Base-by-base conservation (phyloP, 225 moss, liverwort and hornwort genomes). In the Ulota crispa region DNA sequence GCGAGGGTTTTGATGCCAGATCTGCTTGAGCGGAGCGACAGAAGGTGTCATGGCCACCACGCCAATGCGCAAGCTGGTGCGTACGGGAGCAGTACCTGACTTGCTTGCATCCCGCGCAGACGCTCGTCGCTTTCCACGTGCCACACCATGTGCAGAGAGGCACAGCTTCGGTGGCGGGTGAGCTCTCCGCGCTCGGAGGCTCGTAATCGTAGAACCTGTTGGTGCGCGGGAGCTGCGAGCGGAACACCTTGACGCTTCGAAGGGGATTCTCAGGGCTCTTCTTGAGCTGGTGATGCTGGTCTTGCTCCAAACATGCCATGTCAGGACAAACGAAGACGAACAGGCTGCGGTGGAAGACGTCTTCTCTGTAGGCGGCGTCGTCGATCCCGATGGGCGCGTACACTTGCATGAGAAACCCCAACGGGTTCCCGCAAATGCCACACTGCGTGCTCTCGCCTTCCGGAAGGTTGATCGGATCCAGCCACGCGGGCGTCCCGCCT, bases 31-130 rank as follows among this genome's bases (percentile, higher is more conserved):
- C 89, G 15, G 85, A 53, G 63, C 94, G 94, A 78, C 96, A 96
- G 30, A 86, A 87, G 1, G 88, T 37, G 61, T 93, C 93, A 75
- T 99, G 98, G 27, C 88, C 96, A 52, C 82, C 85, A 68, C 88
- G 89, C 98, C 98, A 99, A 76, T 99, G 94, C 54, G 89, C 88
- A 83, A 96, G 85, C 79, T 99, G 98, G 78, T 99, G 98, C 23
- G 65, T 47, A 34, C 90, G 88, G 26, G 90, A 91, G 81, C 98
- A 99, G 77, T 99, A 99, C 36, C 96, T 79, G 20, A 79, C 88
- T 83, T 93, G 87, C 78, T 88, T 92, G 83, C 98, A 99, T 21
- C 95, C 95, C 27, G 87, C 94, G 71, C 98, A 99, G 55, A 89
- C 34, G 75, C 85, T 94, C 45, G 86, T 85, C 28, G 92, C 93